Percentiles rank a stretch among this genome's conserved stretches.
phyloP scores from a whole-genome alignment of 495 filamentous ascomycete genomes.

The Thozetella sp. region DNA sequence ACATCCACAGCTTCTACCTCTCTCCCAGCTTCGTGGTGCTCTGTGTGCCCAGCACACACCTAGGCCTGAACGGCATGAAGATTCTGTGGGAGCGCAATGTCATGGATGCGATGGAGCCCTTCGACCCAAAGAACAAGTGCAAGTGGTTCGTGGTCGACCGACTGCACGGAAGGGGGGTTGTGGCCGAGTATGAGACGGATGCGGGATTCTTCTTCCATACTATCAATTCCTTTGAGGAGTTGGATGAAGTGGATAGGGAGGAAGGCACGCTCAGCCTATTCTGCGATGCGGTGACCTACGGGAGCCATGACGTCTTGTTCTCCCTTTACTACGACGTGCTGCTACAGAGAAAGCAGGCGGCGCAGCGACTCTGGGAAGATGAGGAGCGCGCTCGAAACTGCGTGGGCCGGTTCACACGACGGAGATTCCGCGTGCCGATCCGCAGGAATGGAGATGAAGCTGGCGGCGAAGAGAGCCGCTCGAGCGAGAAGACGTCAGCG shows the following conservation, averaged over 20 bases:
- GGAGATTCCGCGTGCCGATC: constrained; percentile 43
- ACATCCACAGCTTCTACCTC: constrained; percentile 75
- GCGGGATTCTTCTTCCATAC: constrained; percentile 78
- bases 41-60: constrained; percentile 58
- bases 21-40: constrained; percentile 67
- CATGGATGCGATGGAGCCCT: constrained; percentile 54
- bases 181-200: constrained; percentile 58
- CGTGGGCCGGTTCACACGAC: constrained; percentile 41
- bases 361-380: constrained; percentile 24
- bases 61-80: constrained; percentile 45
- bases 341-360: constrained; percentile 31
- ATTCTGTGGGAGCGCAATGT: constrained; percentile 61
- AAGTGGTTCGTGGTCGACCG: constrained; percentile 75
- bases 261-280: constrained; percentile 37
- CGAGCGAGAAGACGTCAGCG: not conserved
- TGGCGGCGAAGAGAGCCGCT: constrained; percentile 3
- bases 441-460: not conserved
- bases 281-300: constrained; percentile 58
- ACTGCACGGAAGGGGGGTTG: constrained; percentile 47
- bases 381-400: constrained; percentile 30
- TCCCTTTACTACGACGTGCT: constrained; percentile 64
- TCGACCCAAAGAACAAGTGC: constrained; percentile 48
- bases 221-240: constrained; percentile 72
- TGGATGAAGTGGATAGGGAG: constrained; percentile 12
- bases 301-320: constrained; percentile 54